A percentile compares a stretch with the other conserved stretches of the same genome.
phyloP scores from a whole-genome alignment of 2,329 filamentous ascomycete species.

The Neocatenulostroma microsporum region DNA sequence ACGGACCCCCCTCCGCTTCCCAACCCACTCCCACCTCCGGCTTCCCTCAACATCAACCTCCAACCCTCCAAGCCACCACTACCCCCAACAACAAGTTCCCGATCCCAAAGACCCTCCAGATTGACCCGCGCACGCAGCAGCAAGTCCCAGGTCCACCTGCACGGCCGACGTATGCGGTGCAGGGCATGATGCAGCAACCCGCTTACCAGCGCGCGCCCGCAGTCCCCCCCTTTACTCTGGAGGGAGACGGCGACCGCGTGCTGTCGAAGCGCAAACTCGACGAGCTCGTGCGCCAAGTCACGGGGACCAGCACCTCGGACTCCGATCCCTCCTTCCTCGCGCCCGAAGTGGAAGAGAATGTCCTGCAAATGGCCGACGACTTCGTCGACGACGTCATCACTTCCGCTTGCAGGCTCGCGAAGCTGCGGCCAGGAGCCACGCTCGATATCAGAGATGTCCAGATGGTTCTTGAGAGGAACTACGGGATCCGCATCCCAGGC shows the following conservation, averaged over 20 bases:
- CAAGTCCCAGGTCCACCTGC: slow-evolving; percentile 64
- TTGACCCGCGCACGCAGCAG: slow-evolving; percentile 61
- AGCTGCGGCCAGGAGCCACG: slow-evolving; percentile 65
- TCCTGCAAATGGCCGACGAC: slow-evolving; percentile 82
- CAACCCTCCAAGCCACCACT: slow-evolving; percentile 14
- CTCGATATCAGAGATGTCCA: slow-evolving; percentile 69
- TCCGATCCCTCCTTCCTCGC: slow-evolving; percentile 62
- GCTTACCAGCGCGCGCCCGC: slow-evolving; percentile 72
- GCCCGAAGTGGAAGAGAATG: slow-evolving; percentile 92
- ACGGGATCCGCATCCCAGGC: slow-evolving; percentile 75
- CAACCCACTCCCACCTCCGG: slow-evolving; percentile 18
- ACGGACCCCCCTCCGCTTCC: slow-evolving; percentile 12
- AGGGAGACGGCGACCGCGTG: slow-evolving; percentile 85
- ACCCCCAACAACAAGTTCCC: slow-evolving; percentile 59
- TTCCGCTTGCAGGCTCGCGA: slow-evolving; percentile 80
- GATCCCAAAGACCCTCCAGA: slow-evolving; percentile 73
- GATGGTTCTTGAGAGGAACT: slow-evolving; percentile 53
- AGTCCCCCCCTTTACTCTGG: slow-evolving; percentile 79
- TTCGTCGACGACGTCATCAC: slow-evolving; percentile 90
- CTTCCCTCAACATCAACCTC: slow-evolving; percentile 17
- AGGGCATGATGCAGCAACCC: slow-evolving; percentile 79
- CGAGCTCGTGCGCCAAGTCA: slow-evolving; percentile 88
- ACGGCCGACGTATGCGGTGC: slow-evolving; percentile 79
- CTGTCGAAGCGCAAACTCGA: slow-evolving; percentile 98
- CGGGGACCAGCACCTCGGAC: slow-evolving; percentile 61